phyloP scores from a whole-genome alignment of 345 rosid genomes.

The Acer saccharum region DNA sequence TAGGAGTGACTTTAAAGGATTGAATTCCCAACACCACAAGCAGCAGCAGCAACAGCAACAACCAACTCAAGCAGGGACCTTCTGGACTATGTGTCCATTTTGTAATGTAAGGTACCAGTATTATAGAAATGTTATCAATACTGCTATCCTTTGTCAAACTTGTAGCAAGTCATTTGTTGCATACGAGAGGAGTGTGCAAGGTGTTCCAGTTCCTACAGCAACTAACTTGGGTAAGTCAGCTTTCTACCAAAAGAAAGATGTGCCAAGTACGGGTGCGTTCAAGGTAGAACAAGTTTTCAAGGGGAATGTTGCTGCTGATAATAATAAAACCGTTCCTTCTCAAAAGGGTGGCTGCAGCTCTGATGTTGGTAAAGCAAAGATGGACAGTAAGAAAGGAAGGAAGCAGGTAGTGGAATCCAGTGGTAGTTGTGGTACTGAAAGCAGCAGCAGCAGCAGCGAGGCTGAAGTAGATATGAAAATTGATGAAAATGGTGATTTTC shows the following conservation, averaged over 20 bases:
- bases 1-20: constrained; percentile 30
- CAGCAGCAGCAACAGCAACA: constrained; percentile 38
- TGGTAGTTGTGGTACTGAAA: constrained; percentile 49
- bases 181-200: constrained; percentile 35
- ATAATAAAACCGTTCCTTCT: constrained; percentile 27
- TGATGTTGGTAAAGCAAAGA: constrained; percentile 36
- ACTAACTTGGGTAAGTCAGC: constrained; percentile 34
- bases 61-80: constrained; percentile 48
- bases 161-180: constrained; percentile 61
- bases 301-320: constrained; percentile 30
- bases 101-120: constrained; percentile 56
- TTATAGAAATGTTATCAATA: constrained; percentile 37
- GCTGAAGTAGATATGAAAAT: constrained; percentile 40
- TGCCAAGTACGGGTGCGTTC: constrained; percentile 39
- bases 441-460: constrained; percentile 43
- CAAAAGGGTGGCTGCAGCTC: constrained; percentile 29
- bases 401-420: constrained; percentile 53
- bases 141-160: constrained; percentile 42
- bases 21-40: constrained; percentile 37
- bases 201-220: constrained; percentile 36
- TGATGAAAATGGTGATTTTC: constrained; percentile 40
- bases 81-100: constrained; percentile 76
- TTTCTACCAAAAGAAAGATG: constrained; percentile 42
- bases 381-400: constrained; percentile 50
- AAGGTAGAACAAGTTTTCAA: constrained; percentile 46